Conservation (phyloP, 208 protist genomes). For the Crithidia expoeki region DNA sequence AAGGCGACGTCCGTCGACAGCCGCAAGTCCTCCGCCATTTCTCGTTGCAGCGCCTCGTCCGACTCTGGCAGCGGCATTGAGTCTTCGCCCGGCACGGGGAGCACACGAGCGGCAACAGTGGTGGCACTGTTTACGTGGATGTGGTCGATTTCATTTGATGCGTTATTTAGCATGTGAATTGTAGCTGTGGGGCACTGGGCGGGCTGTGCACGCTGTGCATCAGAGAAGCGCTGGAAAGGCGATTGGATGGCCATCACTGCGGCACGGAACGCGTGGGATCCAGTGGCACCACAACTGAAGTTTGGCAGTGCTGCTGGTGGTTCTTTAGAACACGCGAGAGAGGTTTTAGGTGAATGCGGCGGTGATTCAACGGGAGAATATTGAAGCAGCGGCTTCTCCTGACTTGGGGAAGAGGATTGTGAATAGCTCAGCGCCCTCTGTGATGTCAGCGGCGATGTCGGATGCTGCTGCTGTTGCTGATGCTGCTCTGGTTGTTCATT, state of each 20-base stretch:
- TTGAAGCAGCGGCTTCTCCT: conserved; percentile 4
- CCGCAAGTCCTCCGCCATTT: conserved; percentile 66
- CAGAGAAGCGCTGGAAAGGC: too few relatives aligned
- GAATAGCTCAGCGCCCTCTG: not conserved
- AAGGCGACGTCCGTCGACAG: conserved; percentile 75
- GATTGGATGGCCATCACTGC: too few relatives aligned
- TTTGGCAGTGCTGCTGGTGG: not conserved
- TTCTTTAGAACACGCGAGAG: not conserved
- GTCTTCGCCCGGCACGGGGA: conserved; percentile 6
- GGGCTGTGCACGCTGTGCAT: not conserved
- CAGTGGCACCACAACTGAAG: too few relatives aligned
- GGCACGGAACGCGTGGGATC: too few relatives aligned
- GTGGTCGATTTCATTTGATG: too few relatives aligned
- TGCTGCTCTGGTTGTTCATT: not conserved
- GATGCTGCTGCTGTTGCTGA: not conserved
- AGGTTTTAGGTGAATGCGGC: not conserved
- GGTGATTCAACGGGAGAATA: conserved; percentile 6
- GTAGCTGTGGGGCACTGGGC: too few relatives aligned
- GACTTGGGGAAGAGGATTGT: not conserved
- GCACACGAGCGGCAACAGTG: not conserved
- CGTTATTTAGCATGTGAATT: too few relatives aligned
- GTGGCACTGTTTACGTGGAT: too few relatives aligned
- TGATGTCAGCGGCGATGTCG: not conserved
- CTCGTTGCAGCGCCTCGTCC: conserved; percentile 41
- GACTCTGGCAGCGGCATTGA: conserved; percentile 13